phyloP scores from a whole-genome alignment of 495 filamentous ascomycete species.

The Podospora conica region DNA sequence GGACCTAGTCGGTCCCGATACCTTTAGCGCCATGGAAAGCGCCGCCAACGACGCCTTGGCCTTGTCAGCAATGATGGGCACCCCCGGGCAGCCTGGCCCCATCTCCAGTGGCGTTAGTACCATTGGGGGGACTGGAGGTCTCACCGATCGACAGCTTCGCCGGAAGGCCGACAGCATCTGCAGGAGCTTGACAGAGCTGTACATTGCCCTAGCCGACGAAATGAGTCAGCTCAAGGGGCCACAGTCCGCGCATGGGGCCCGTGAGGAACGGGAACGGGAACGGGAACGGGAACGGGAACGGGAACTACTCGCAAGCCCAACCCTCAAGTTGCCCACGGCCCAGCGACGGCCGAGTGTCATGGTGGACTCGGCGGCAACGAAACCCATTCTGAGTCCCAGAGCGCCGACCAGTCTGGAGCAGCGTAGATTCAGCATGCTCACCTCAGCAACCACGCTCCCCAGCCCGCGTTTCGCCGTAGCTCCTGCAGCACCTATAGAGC shows the following conservation, averaged over 20 bases:
- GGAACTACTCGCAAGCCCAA: constrained; percentile 29
- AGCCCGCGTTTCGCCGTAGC: constrained; percentile 33
- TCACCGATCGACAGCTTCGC: constrained; percentile 75
- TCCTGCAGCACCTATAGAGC: constrained; percentile 25
- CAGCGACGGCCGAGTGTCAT: constrained; percentile 32
- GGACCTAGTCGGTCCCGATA: constrained; percentile 55
- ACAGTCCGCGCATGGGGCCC: constrained; percentile 24
- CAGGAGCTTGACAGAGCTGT: constrained; percentile 86
- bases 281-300: constrained; percentile 21
- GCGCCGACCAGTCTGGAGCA: constrained; percentile 67
- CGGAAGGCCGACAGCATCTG: constrained; percentile 92
- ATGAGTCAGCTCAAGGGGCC: constrained; percentile 28
- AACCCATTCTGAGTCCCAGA: constrained; percentile 50
- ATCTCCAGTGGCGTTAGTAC: constrained; percentile 57
- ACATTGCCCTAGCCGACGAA: constrained; percentile 71
- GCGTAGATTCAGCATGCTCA: constrained; percentile 57
- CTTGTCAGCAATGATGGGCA: constrained; percentile 67
- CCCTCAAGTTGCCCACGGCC: constrained; percentile 29
- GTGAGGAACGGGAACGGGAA: constrained; percentile 26
- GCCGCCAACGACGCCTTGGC: constrained; percentile 75
- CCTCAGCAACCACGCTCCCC: constrained; percentile 33
- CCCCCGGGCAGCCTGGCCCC: constrained; percentile 52
- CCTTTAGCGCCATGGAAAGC: constrained; percentile 74
- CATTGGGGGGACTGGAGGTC: constrained; percentile 51
- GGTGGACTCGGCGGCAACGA: constrained; percentile 25